Evolutionary conservation across 106 monocot species (phyloP).

Genomic region (Gastrodia elata): DNA sequence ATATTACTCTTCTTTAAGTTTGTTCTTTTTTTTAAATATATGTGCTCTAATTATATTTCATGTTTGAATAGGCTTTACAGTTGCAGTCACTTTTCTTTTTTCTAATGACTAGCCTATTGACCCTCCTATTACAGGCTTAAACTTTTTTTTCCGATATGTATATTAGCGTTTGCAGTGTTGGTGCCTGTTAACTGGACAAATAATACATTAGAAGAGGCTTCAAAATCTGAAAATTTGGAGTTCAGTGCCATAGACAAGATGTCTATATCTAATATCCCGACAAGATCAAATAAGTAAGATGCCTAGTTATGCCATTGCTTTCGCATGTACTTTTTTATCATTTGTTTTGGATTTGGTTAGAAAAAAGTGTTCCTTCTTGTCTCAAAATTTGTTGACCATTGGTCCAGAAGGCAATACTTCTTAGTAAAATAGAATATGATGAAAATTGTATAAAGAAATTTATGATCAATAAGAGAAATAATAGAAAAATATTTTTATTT

Average conservation of each 20-base stretch:
- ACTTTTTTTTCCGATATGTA: conserved; percentile 76
- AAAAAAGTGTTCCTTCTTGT: not conserved
- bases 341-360: not conserved
- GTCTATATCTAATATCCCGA: conserved; percentile 83
- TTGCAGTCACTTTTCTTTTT: not conserved
- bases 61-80: not conserved
- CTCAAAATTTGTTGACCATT: not conserved
- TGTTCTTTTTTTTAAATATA: not conserved
- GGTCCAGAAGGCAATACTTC: too few species aligned
- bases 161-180: conserved; percentile 67
- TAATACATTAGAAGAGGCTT: conserved; percentile 25
- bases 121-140: conserved; percentile 53
- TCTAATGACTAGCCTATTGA: not conserved
- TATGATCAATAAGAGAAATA: too few species aligned
- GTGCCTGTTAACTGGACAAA: conserved; percentile 96
- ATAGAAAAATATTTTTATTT: too few species aligned
- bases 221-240: conserved; percentile 18
- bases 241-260: conserved; percentile 82
- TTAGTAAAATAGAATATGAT: too few species aligned
- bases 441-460: too few species aligned
- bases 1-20: not conserved
- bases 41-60: not conserved
- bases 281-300: conserved; percentile 67
- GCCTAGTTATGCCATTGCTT: not conserved
- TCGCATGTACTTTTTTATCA: not conserved